A percentile compares a stretch with the other conserved stretches of the same genome.
These are phyloP conservation scores for Fusarium odoratissimum DNA, from an alignment of 2,329 filamentous ascomycete species.

Conservation along the genomic window DNA sequence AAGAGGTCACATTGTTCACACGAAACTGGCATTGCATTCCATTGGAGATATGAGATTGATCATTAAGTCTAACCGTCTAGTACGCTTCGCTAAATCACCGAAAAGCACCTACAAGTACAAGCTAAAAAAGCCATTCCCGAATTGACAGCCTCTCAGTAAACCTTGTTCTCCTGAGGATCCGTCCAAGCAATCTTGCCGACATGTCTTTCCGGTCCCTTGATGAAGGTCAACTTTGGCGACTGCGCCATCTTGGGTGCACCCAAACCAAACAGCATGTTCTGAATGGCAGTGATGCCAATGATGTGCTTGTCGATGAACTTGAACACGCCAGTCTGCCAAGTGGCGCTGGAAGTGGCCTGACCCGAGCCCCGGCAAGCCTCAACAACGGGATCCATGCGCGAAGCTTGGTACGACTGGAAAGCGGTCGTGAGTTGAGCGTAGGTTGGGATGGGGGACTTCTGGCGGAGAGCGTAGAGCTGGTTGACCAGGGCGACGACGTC, in stretches of 20 bases:
- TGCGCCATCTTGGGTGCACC: constrained; percentile 8
- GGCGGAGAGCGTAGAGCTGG: constrained; percentile 29
- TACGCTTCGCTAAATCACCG: background rate
- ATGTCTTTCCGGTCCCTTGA: background rate
- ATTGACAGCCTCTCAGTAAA: background rate
- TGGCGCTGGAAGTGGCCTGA: constrained; percentile 19
- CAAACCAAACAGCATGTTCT: constrained; percentile 14
- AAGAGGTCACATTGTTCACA: rapidly evolving
- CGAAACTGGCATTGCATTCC: rapidly evolving
- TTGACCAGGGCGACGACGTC: constrained; percentile 49
- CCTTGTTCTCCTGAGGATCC: background rate
- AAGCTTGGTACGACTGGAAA: constrained; percentile 25
- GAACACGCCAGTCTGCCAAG: constrained; percentile 27
- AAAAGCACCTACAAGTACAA: background rate
- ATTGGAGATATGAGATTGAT: background rate
- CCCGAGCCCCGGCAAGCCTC: constrained; percentile 7
- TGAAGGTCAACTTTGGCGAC: constrained; percentile 11
- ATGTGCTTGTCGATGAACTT: constrained; percentile 33
- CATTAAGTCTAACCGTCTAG: background rate
- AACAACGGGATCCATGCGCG: constrained; percentile 16
- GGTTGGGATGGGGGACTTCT: background rate
- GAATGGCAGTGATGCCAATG: constrained; percentile 8
- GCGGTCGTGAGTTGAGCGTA: constrained; percentile 1
- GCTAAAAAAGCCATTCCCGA: background rate
- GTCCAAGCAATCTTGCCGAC: background rate